Conservation (phyloP, 2,329 filamentous ascomycete species). For the Talaromyces sp. region DNA sequence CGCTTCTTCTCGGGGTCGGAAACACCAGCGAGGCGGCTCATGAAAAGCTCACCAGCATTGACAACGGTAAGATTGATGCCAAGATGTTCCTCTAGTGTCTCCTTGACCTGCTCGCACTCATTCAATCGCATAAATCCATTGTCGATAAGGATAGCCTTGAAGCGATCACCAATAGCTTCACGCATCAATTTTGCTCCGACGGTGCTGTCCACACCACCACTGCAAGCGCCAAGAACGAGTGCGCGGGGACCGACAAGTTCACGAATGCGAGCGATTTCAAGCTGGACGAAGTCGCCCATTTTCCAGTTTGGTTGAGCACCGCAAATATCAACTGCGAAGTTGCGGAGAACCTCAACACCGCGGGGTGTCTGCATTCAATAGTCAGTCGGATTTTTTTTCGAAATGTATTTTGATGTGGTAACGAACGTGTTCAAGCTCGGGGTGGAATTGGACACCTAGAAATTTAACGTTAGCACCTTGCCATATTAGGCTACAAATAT, state of each 20-base stretch:
- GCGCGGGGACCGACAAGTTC: constrained; percentile 75
- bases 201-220: constrained; percentile 84
- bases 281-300: constrained; percentile 77
- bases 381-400: neutral
- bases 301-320: constrained; percentile 73
- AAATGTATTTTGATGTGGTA: too few species aligned
- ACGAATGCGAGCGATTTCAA: constrained; percentile 77
- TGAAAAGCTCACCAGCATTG: constrained; percentile 73
- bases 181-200: constrained; percentile 84
- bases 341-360: constrained; percentile 69
- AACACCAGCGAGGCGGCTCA: constrained; percentile 72
- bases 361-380: constrained; percentile 51
- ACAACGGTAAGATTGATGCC: constrained; percentile 89
- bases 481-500: constrained; percentile 32
- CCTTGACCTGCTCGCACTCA: constrained; percentile 77
- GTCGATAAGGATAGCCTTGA: constrained; percentile 81
- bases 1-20: constrained; percentile 80
- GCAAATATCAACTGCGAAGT: constrained; percentile 84
- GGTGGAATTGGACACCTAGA: constrained; percentile 14
- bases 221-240: constrained; percentile 77
- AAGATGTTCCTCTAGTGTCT: constrained; percentile 72
- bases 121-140: constrained; percentile 83
- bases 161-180: constrained; percentile 66
- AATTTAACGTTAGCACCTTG: neutral
- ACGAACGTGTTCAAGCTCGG: constrained; percentile 65